phyloP scores from a whole-genome alignment of 352 stramenopile species.

The Phytophthora lateralis region DNA sequence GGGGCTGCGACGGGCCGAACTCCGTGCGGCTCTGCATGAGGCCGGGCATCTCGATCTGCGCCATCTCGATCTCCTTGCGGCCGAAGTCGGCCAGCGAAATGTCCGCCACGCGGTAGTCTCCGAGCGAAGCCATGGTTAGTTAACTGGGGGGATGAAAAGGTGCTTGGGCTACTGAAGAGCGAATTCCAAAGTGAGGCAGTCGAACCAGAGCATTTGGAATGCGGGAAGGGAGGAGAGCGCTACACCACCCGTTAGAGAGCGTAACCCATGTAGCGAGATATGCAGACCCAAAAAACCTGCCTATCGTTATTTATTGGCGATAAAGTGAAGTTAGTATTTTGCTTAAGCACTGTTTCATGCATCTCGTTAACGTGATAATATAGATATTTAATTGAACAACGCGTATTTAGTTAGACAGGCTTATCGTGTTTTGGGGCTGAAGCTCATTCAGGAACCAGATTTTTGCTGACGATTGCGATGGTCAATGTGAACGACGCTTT shows the following conservation, averaged over 20 bases:
- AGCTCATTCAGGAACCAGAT: too few species aligned
- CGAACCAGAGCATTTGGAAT: not conserved
- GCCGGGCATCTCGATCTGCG: constrained; percentile 98
- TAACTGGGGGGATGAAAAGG: not conserved
- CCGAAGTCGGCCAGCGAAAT: constrained; percentile 98
- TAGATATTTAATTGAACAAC: too few species aligned
- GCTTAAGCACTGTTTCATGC: not conserved
- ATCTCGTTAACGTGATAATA: not conserved
- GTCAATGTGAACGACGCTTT: constrained; percentile 11
- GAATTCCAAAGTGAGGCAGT: constrained; percentile 35
- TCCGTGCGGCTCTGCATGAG: constrained; percentile 97
- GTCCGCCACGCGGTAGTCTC: constrained; percentile 93
- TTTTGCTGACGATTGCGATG: not conserved
- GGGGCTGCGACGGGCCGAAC: constrained; percentile 87
- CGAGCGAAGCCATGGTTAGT: constrained; percentile 59
- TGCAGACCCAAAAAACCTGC: not conserved
- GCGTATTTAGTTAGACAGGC: too few species aligned
- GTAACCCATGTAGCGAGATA: constrained; percentile 11
- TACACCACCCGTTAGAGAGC: constrained; percentile 29
- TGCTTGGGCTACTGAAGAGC: constrained; percentile 12
- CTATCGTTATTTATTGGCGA: too few species aligned
- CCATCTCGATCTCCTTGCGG: constrained; percentile 98
- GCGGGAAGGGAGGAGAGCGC: constrained; percentile 12
- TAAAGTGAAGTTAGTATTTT: not conserved
- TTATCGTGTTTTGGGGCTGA: too few species aligned